phyloP scores from a whole-genome alignment of 805 yeast species.

The Priceomyces haplophilus region DNA sequence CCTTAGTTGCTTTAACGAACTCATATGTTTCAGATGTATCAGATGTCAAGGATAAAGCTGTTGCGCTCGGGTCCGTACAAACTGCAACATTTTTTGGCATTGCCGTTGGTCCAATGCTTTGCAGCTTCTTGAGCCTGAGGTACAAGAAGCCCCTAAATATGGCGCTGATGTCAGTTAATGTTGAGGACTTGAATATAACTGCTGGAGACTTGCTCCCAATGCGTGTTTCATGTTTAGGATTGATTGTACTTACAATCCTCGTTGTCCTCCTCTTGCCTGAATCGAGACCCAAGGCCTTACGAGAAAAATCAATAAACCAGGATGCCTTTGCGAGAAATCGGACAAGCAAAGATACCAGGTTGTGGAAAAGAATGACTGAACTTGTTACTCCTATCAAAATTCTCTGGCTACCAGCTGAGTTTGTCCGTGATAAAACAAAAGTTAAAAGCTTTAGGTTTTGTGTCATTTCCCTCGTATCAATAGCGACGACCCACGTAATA shows the following conservation, averaged over 20 bases:
- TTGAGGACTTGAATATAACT: background rate
- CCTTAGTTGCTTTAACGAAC: slow-evolving; percentile 52
- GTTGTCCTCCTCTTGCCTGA: slow-evolving; percentile 45
- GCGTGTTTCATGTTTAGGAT: slow-evolving; percentile 25
- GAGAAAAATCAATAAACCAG: slow-evolving; percentile 26
- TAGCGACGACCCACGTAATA: slow-evolving; percentile 34
- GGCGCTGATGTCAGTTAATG: too few species aligned
- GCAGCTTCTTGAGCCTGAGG: slow-evolving; percentile 1
- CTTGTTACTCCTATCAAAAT: slow-evolving; percentile 44
- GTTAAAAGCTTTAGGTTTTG: slow-evolving; percentile 16
- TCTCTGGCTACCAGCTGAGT: slow-evolving; percentile 47
- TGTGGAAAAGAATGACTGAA: slow-evolving; percentile 10
- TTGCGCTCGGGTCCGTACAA: slow-evolving; percentile 50
- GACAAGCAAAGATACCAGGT: background rate
- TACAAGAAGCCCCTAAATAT: background rate
- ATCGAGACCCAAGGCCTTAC: slow-evolving; percentile 52
- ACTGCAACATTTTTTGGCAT: slow-evolving; percentile 55
- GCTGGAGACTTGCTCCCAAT: slow-evolving; percentile 16
- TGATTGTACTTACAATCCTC: slow-evolving; percentile 26
- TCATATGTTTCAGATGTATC: slow-evolving; percentile 73
- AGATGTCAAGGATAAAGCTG: slow-evolving; percentile 51
- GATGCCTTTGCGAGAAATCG: too few species aligned
- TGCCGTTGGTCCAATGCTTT: slow-evolving; percentile 54
- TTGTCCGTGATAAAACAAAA: slow-evolving; percentile 15
- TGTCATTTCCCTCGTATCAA: slow-evolving; percentile 42